Conservation (phyloP, 192 early-diverging fungal genomes). For the Phycomyces nitens region DNA sequence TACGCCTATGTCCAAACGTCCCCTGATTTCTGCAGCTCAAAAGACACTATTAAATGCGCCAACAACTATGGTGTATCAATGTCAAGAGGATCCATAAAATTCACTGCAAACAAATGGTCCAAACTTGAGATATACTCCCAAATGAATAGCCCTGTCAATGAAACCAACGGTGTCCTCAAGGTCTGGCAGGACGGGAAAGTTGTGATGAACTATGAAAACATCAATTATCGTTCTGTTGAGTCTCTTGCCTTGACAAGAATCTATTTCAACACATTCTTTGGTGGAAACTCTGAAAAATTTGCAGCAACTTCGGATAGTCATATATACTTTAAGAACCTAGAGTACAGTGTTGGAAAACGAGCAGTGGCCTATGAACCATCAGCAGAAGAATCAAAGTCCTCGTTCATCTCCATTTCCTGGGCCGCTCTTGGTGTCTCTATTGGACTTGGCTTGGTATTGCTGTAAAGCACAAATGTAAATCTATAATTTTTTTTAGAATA, state of each 20-base stretch:
- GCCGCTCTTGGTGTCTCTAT: not conserved
- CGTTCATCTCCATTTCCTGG: not conserved
- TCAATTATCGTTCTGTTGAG: conserved; percentile 38
- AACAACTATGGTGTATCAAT: conserved; percentile 49
- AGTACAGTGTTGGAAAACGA: conserved; percentile 40
- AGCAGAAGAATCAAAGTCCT: not conserved
- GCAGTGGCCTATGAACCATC: not conserved
- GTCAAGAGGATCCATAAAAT: conserved; percentile 45
- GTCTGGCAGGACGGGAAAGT: conserved; percentile 42
- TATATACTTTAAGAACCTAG: conserved; percentile 45
- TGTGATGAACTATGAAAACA: conserved; percentile 30
- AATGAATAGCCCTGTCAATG: conserved; percentile 10
- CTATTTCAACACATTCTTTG: conserved; percentile 54
- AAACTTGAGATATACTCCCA: conserved; percentile 41
- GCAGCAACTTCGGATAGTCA: conserved; percentile 35
- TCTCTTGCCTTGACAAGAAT: conserved; percentile 41
- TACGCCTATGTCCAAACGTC: conserved; percentile 46
- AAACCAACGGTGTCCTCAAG: conserved; percentile 37
- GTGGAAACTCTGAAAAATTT: conserved; percentile 37
- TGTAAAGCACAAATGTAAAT: not conserved
- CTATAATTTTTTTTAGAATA: not conserved
- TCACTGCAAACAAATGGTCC: conserved; percentile 35
- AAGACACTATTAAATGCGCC: conserved; percentile 34
- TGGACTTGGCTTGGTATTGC: not conserved
- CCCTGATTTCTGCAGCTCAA: conserved; percentile 32